Evolutionary conservation across 148 eudicot genomes (phyloP), one percentile per base, ranked within the genome.

Genomic region (Arctostaphylos glauca): DNA sequence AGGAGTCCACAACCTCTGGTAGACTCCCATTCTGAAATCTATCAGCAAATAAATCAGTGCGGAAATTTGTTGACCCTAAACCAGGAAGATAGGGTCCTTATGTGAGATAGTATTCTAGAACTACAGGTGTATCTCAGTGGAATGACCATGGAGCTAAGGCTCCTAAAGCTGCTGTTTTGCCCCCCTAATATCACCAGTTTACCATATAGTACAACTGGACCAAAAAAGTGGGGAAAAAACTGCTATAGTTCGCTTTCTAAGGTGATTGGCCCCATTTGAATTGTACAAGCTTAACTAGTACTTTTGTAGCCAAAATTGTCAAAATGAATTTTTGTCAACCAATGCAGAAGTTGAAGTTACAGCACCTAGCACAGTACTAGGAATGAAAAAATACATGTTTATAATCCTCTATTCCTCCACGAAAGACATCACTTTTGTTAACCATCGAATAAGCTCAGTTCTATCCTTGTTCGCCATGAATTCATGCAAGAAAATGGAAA

Each of bases 401-500:
- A 38, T 15, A 58, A 47, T 74, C 10, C 25, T 19, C 85, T 88
- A 80, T 76, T 74, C 73, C 54, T 85, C 83, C 23, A 88, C 14
- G 78, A 85, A 86, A n/a, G 90, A 87, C 74, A 87, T 83, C 79
- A 90, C 86, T 9, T 84, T 87, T 79, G 77, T 81, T 82, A 92
- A 83, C 93, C 98, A 92, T 44, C 85, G 85, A 74, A 91, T 85
- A 74, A 88, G 87, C 89, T 94, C 95, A 58, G 77, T 82, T 80
- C 90, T 87, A 79, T 92, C 93, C 87, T 92, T 94, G 90, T 94
- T 90, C 87, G 80, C 44, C 90, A 91, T 90, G 81, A 85, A 92
- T 41, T 87, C 84, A 86, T 94, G 93, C 90, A 94, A 84, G 90
- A 94, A 94, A 83, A 18, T 50, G 77, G 91, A 88, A 67, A 92